Conservation (phyloP, 148 eudicot species). For the Dysphania ambrosioides region DNA sequence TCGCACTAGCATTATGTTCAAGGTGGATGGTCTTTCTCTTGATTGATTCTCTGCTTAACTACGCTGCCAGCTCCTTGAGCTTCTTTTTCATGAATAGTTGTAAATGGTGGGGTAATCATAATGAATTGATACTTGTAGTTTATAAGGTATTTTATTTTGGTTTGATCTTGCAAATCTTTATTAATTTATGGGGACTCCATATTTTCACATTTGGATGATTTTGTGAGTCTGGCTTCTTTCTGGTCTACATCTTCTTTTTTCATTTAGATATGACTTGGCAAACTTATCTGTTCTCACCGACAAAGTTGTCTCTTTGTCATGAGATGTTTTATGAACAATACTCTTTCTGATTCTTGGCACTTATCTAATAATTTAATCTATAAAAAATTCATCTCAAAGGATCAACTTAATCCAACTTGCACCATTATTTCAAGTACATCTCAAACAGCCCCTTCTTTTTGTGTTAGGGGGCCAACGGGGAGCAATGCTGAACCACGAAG, state of each 20-base stretch:
- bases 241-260: background rate
- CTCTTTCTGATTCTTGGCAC: background rate
- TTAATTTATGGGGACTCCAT: background rate
- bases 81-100: background rate
- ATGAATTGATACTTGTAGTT: background rate
- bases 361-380: background rate
- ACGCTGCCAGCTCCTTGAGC: background rate
- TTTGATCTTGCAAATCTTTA: background rate
- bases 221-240: background rate
- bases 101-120: background rate
- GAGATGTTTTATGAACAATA: background rate
- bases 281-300: background rate
- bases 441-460: background rate
- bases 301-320: background rate
- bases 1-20: conserved; percentile 72
- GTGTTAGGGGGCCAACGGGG: conserved; percentile 48
- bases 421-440: background rate
- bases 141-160: background rate
- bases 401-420: background rate
- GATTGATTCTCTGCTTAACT: background rate
- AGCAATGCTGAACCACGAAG: conserved; percentile 64
- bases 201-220: background rate
- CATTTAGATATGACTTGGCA: background rate
- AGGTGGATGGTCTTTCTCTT: conserved; percentile 47
- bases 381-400: background rate